Base-by-base conservation (phyloP, 805 yeast species). In the Metschnikowia aberdeeniae region DNA sequence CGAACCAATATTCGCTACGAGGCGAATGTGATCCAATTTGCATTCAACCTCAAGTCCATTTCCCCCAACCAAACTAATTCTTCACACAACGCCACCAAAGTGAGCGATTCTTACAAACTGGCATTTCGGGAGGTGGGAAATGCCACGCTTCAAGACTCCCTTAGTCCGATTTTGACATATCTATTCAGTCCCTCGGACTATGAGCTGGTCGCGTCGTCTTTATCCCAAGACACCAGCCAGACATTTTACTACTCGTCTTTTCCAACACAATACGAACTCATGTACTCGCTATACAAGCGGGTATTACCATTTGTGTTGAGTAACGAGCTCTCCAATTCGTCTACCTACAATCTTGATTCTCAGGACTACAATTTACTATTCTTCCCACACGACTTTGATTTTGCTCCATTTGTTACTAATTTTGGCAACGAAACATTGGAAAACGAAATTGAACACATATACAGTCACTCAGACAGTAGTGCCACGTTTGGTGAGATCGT, bases 1-100 rank as follows among this genome's bases (percentile, higher is more conserved):
- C 22, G 31, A 2, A 62, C 73, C 4, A 70, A 69, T 45, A 60
- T 68, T 31, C 64, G 63, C 44, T 41, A 63, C 52, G 54, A 64
- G 34, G 72, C 64, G n/a, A 63, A 62, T 43, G 49, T 60, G 20
- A 35, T 70, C n/a, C 66, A 62, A 44, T 10, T 72, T 8, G 51
- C 70, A 24, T 45, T 66, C 40, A 59, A 56, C 36, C 53, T 65
- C 38, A 57, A 59, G 26, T 46, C 61, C 31, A 57, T 64, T 88
- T 13, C 42, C 7, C 14, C 6, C 9, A 4, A 9, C 11, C 13
- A 14, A 4, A 26, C 13, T 14, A 39, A 30, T 24, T 22, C 36
- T 13, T 19, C 33, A 2, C 4, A 31, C 22, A 30, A 31, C 9
- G 11, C n/a, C 10, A 20, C 34, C 5, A 3, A 17, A 10, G 5